These are phyloP conservation scores for Penicillium macrosclerotiorum DNA, from an alignment of 495 filamentous ascomycete genomes.

Conservation along the genomic window DNA sequence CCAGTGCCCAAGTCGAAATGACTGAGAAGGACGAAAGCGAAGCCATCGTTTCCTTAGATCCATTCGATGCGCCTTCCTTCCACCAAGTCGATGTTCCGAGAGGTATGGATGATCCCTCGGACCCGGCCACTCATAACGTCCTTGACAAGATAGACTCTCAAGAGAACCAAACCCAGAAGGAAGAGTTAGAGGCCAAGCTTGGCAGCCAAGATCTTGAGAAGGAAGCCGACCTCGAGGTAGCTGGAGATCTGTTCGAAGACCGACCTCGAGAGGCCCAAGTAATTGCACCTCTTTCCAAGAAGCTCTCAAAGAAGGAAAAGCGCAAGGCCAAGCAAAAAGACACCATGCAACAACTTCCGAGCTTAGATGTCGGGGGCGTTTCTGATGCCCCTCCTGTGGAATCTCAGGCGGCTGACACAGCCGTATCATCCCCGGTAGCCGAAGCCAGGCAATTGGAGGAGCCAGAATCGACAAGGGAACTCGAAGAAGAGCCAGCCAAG, in stretches of 20 bases:
- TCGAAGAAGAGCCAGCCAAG: not conserved
- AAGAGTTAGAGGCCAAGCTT: not conserved
- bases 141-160: not conserved
- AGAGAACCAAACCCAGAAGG: not conserved
- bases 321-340: slow-evolving; percentile 34
- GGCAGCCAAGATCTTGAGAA: slow-evolving; percentile 10
- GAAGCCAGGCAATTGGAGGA: not conserved
- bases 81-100: slow-evolving; percentile 1
- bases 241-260: slow-evolving; percentile 7
- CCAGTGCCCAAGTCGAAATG: too few species aligned
- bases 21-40: not conserved
- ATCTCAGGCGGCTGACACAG: slow-evolving; percentile 4
- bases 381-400: not conserved
- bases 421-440: not conserved
- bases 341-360: slow-evolving; percentile 1
- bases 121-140: not conserved
- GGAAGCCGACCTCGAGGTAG: slow-evolving; percentile 11
- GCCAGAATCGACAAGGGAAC: slow-evolving; percentile 2
- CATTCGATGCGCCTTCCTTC: slow-evolving; percentile 5
- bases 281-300: slow-evolving; percentile 16
- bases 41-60: slow-evolving; percentile 7
- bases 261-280: slow-evolving; percentile 4
- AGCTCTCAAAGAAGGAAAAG: slow-evolving; percentile 41
- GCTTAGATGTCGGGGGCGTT: not conserved
- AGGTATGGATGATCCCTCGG: not conserved